Percentiles rank a stretch among this genome's conserved stretches.
Conservation (phyloP, 192 early-diverging fungal species). For the Coemansia sp. region DNA sequence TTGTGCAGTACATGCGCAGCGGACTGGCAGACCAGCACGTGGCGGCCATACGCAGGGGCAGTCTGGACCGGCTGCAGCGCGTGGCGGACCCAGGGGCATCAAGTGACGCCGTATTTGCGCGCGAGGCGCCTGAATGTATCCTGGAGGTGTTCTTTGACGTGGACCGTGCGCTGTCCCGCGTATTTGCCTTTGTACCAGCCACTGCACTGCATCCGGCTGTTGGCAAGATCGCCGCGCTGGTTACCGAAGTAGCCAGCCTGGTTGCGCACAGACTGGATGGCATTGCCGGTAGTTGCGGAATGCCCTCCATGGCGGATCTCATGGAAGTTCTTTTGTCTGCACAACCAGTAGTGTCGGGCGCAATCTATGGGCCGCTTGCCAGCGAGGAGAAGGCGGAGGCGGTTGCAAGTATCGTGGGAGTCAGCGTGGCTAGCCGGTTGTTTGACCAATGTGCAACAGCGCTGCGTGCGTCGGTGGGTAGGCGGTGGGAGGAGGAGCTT, state of each 20-base stretch:
- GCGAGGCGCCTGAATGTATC: conserved; percentile 20
- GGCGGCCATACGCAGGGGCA: conserved; percentile 13
- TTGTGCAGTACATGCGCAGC: conserved; percentile 20
- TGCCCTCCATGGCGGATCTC: not conserved
- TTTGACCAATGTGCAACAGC: conserved; percentile 19
- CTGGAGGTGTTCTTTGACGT: conserved; percentile 31
- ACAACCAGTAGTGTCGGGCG: not conserved
- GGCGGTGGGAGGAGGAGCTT: conserved; percentile 13
- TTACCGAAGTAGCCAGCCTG: conserved; percentile 6
- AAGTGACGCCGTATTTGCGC: conserved; percentile 17
- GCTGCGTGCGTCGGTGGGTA: conserved; percentile 12
- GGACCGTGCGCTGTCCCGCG: conserved; percentile 16
- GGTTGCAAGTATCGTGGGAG: conserved; percentile 18
- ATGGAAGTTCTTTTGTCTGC: not conserved
- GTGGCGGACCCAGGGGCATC: conserved; percentile 8
- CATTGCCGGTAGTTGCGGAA: conserved; percentile 3
- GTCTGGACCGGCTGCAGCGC: conserved; percentile 10
- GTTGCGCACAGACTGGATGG: conserved; percentile 1
- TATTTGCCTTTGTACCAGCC: conserved; percentile 25
- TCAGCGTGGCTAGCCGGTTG: conserved; percentile 17
- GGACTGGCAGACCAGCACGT: conserved; percentile 14
- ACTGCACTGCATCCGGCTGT: conserved; percentile 12
- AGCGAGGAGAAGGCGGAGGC: conserved; percentile 29
- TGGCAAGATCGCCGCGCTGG: conserved; percentile 9
- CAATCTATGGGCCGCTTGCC: conserved; percentile 27